These are phyloP conservation scores for Salisapilia sapeloensis DNA, from an alignment of 352 stramenopile genomes.

Conservation along the genomic window DNA sequence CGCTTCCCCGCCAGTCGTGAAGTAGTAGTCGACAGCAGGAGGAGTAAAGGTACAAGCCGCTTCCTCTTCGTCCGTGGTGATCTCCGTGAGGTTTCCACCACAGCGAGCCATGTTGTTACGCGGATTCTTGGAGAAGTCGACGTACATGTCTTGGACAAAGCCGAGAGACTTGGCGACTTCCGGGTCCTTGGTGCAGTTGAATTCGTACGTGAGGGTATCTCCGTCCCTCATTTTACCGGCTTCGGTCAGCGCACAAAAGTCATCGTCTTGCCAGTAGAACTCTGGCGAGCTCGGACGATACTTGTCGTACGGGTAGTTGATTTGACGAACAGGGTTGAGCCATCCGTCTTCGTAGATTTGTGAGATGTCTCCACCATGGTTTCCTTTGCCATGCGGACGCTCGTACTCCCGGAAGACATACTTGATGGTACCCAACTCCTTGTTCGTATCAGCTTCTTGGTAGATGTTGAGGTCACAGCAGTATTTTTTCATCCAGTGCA, in stretches of 20 bases:
- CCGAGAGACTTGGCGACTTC: too few species aligned
- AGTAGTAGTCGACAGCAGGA: constrained; percentile 11
- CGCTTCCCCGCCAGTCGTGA: constrained; percentile 31
- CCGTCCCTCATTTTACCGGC: constrained; percentile 11
- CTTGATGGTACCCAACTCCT: too few species aligned
- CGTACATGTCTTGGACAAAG: constrained; percentile 41
- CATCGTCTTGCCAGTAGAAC: constrained; percentile 30
- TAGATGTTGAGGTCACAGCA: constrained; percentile 25
- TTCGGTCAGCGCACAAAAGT: constrained; percentile 22
- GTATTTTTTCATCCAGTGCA: constrained; percentile 27
- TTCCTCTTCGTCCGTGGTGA: constrained; percentile 10
- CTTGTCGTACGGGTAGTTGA: constrained; percentile 35
- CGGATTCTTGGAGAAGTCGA: constrained; percentile 26
- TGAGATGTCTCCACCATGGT: constrained; percentile 15
- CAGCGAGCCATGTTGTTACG: constrained; percentile 61
- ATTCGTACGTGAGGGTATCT: constrained; percentile 25
- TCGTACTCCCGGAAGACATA: constrained; percentile 44
- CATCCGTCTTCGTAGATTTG: constrained; percentile 51
- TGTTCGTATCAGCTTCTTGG: too few species aligned
- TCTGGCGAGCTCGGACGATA: constrained; percentile 33
- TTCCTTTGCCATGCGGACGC: constrained; percentile 22
- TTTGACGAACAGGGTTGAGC: constrained; percentile 32
- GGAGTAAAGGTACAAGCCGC: constrained; percentile 10
- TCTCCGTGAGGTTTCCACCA: constrained; percentile 31
- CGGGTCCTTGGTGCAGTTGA: too few species aligned